phyloP scores from a whole-genome alignment of 805 yeast species.

The Myxozyma nipponensis region DNA sequence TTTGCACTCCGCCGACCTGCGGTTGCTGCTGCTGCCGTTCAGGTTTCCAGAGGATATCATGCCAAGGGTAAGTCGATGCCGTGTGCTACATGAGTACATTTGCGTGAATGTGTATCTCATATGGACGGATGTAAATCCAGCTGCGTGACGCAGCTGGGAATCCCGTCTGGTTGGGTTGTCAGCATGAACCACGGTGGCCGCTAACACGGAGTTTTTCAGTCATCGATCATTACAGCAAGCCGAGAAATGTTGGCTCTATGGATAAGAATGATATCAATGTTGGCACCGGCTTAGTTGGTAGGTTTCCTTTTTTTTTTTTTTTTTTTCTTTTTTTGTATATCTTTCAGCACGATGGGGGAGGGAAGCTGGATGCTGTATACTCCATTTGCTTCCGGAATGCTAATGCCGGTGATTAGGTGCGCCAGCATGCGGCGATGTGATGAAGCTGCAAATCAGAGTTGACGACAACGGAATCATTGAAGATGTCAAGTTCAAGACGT shows the following conservation, averaged over 20 bases:
- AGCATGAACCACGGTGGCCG: background rate
- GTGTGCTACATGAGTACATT: too few species aligned
- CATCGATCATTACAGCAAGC: conserved; percentile 93
- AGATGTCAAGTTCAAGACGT: conserved; percentile 96
- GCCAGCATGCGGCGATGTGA: conserved; percentile 99
- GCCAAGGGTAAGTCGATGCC: conserved; percentile 24
- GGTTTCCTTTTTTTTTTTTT: conserved; percentile 3
- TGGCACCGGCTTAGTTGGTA: conserved; percentile 94
- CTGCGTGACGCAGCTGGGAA: background rate
- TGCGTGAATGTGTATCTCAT: background rate
- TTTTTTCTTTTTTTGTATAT: background rate
- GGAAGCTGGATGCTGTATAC: background rate
- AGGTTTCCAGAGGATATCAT: conserved; percentile 19
- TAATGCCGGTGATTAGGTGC: conserved; percentile 43
- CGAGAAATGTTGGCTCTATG: conserved; percentile 92
- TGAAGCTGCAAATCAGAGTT: conserved; percentile 94
- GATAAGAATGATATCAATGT: conserved; percentile 72
- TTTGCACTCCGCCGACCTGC: too few species aligned
- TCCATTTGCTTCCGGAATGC: background rate
- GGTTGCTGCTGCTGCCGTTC: conserved; percentile 4
- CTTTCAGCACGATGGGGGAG: background rate
- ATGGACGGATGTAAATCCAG: background rate
- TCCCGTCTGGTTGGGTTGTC: background rate
- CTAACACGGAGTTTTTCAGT: conserved; percentile 36
- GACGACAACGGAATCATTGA: conserved; percentile 86